Conservation (phyloP, 78 protist species). For the Emiliania huxleyi region DNA sequence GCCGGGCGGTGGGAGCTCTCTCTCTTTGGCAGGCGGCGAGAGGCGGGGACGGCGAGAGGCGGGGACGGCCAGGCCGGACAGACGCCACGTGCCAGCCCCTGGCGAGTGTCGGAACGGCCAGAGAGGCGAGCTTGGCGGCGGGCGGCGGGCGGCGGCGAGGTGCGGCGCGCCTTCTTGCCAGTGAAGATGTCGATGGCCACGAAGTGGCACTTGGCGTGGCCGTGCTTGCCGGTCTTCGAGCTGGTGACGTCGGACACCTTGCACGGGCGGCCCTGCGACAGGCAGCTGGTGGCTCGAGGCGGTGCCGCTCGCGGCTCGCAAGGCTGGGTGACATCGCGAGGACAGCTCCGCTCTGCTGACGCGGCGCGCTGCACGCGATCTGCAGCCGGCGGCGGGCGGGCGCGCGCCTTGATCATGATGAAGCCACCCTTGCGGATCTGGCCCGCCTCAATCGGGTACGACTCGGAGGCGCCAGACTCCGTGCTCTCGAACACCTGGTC, state of each 20-base stretch:
- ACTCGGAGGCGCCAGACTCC: conserved; percentile 41
- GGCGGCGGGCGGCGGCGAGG: background rate
- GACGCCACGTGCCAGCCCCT: too few relatives aligned
- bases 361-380: too few relatives aligned
- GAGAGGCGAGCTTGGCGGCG: background rate
- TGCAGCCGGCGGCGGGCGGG: background rate
- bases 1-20: too few relatives aligned
- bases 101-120: too few relatives aligned
- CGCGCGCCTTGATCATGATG: conserved; percentile 60
- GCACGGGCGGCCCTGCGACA: conserved; percentile 81
- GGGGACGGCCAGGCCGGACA: too few relatives aligned
- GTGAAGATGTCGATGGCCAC: conserved; percentile 94
- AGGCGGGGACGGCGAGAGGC: background rate
- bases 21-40: too few relatives aligned
- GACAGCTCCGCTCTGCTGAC: too few relatives aligned
- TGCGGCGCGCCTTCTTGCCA: conserved; percentile 78
- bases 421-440: conserved; percentile 69
- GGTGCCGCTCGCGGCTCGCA: too few relatives aligned
- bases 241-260: conserved; percentile 79
- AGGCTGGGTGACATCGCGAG: too few relatives aligned
- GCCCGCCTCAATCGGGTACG: conserved; percentile 73
- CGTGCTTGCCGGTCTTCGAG: conserved; percentile 99
- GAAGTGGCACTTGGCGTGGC: conserved; percentile 96
- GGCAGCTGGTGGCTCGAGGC: too few relatives aligned
- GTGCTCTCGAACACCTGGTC: conserved; percentile 25